Evolutionary conservation across 2,329 filamentous ascomycete genomes (phyloP).

Genomic region (Pyrenophora tritici-repentis): DNA sequence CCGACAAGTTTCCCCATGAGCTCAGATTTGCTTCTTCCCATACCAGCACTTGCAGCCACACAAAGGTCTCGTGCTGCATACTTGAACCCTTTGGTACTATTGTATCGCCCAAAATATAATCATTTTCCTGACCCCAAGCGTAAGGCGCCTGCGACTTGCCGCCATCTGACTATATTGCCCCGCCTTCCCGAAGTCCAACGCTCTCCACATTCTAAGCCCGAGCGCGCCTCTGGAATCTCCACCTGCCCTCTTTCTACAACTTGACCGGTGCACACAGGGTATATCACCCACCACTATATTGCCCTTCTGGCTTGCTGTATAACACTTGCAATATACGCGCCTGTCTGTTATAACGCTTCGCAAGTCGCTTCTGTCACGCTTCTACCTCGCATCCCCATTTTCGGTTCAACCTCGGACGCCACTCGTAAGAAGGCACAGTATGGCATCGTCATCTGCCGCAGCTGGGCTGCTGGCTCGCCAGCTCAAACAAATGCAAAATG

Average conservation of each 20-base stretch:
- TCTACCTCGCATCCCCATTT: slow-evolving; percentile 5
- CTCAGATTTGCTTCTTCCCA: slow-evolving; percentile 31
- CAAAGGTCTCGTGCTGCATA: slow-evolving; percentile 8
- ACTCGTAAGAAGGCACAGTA: slow-evolving; percentile 15
- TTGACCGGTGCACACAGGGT: background rate
- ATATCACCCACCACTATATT: background rate
- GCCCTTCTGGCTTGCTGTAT: background rate
- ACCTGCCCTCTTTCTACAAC: slow-evolving; percentile 8
- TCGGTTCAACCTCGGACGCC: slow-evolving; percentile 12
- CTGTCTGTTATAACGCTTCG: background rate
- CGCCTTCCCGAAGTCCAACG: slow-evolving; percentile 14
- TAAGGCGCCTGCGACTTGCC: background rate
- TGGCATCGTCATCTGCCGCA: slow-evolving; percentile 57
- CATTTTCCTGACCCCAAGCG: background rate
- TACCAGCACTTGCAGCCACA: slow-evolving; percentile 13
- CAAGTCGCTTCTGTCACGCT: background rate
- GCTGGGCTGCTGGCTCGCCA: slow-evolving; percentile 79
- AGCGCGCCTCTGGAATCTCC: slow-evolving; percentile 20
- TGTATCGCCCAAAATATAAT: no score
- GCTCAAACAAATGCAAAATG: slow-evolving; percentile 90
- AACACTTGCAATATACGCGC: background rate
- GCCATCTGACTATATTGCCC: slow-evolving; percentile 30
- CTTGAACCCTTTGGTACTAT: slow-evolving; percentile 4
- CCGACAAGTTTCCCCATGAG: slow-evolving; percentile 28
- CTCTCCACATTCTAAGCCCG: slow-evolving; percentile 18